Percentiles rank a stretch among this genome's conserved stretches.
Evolutionary conservation across 805 yeast genomes (phyloP).

Genomic region (Pichia nakasei): DNA sequence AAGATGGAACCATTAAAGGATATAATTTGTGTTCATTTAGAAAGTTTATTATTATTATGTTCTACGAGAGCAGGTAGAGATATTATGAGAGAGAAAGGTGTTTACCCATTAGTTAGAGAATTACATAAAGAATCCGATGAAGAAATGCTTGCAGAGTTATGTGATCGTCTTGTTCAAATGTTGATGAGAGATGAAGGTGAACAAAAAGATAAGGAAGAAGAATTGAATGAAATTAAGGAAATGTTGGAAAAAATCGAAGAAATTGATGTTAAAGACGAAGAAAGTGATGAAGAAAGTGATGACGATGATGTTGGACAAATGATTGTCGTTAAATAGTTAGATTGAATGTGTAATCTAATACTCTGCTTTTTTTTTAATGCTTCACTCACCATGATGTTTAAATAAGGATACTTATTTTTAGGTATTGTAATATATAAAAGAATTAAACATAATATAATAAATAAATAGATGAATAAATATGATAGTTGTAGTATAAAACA

Average conservation of each 20-base stretch:
- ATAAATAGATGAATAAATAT: background rate
- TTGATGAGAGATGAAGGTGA: conserved; percentile 83
- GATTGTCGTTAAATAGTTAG: conserved; percentile 9
- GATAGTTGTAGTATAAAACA: too few relatives aligned
- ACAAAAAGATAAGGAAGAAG: conserved; percentile 42
- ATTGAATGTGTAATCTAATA: too few relatives aligned
- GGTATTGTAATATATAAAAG: background rate
- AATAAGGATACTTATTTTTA: too few relatives aligned
- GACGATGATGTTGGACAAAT: conserved; percentile 8
- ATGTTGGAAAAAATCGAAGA: conserved; percentile 30
- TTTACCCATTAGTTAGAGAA: conserved; percentile 81
- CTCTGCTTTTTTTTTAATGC: background rate
- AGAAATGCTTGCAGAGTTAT: conserved; percentile 47
- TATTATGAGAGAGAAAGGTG: conserved; percentile 67
- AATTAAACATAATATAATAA: background rate
- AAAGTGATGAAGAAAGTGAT: conserved; percentile 4
- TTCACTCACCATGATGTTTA: background rate
- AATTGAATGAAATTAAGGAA: conserved; percentile 38
- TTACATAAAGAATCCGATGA: conserved; percentile 52
- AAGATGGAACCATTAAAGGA: conserved; percentile 62
- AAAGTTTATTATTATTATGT: conserved; percentile 69
- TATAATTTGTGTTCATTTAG: conserved; percentile 65
- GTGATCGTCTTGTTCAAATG: conserved; percentile 83
- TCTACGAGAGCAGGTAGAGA: conserved; percentile 71
- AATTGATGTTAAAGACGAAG: conserved; percentile 3